Percentiles rank a stretch among this genome's conserved stretches.
Evolutionary conservation across 2,329 filamentous ascomycete species (phyloP).

Genomic region (Nannizziopsis barbatae): DNA sequence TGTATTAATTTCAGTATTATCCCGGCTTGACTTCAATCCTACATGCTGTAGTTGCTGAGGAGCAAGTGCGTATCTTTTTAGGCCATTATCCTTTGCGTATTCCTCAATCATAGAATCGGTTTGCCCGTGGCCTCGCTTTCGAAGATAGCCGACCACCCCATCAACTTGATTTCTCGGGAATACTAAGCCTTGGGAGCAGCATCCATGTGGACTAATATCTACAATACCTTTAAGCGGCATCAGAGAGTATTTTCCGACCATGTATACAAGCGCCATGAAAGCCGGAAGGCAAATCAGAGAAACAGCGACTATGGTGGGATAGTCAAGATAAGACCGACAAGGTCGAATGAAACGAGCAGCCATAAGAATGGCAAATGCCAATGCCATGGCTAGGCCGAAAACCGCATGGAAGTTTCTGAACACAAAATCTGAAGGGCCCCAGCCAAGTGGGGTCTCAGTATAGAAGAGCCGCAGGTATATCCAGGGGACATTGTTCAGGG

Average conservation of each 20-base stretch:
- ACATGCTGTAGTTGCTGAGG: slow-evolving; percentile 24
- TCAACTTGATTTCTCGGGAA: slow-evolving; percentile 21
- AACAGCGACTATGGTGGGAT: slow-evolving; percentile 16
- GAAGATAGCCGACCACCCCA: slow-evolving; percentile 16
- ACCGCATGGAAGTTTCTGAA: slow-evolving; percentile 20
- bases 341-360: slow-evolving; percentile 13
- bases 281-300: slow-evolving; percentile 18
- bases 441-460: slow-evolving; percentile 24
- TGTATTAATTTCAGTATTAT: slow-evolving; percentile 21
- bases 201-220: slow-evolving; percentile 23
- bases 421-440: slow-evolving; percentile 19
- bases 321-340: slow-evolving; percentile 14
- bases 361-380: slow-evolving; percentile 6
- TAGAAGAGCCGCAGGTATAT: slow-evolving; percentile 28
- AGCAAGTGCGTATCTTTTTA: slow-evolving; percentile 28
- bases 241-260: slow-evolving; percentile 22
- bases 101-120: slow-evolving; percentile 23
- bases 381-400: slow-evolving; percentile 16
- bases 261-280: slow-evolving; percentile 19
- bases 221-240: slow-evolving; percentile 19
- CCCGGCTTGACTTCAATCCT: slow-evolving; percentile 23
- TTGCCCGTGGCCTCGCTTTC: slow-evolving; percentile 16
- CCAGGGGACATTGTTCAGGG: slow-evolving; percentile 15
- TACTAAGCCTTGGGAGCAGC: slow-evolving; percentile 27
- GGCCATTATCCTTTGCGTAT: slow-evolving; percentile 17